Conservation (phyloP, 2,329 filamentous ascomycete genomes). For the Sclerotinia glacialis region DNA sequence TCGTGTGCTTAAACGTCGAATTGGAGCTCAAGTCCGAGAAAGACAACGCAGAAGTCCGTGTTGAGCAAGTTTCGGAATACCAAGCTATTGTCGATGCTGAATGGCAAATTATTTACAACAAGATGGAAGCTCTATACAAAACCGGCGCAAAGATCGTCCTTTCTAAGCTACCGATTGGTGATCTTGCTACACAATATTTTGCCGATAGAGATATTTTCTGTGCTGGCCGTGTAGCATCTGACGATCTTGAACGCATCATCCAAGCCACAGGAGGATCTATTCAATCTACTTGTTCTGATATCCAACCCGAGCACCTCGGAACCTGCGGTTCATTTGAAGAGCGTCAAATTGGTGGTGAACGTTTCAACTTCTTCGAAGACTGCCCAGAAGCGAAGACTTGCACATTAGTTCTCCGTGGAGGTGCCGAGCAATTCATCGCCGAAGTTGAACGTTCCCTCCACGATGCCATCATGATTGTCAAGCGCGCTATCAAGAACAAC, state of each 20-base stretch:
- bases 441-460: constrained; percentile 97
- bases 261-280: constrained; percentile 89
- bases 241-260: constrained; percentile 94
- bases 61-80: constrained; percentile 98
- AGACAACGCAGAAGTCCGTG: constrained; percentile 96
- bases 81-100: constrained; percentile 98
- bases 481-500: constrained; percentile 92
- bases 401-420: constrained; percentile 90
- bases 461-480: constrained; percentile 99
- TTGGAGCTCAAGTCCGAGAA: constrained; percentile 98
- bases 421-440: constrained; percentile 98
- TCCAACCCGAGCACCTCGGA: constrained; percentile 82
- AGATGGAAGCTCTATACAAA: constrained; percentile 90
- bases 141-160: constrained; percentile 97
- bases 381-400: constrained; percentile 96
- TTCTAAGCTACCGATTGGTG: constrained; percentile 94
- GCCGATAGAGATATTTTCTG: constrained; percentile 98
- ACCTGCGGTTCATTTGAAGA: constrained; percentile 91
- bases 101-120: constrained; percentile 99
- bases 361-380: constrained; percentile 97
- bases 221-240: constrained; percentile 83
- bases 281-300: constrained; percentile 96
- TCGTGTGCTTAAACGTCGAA: constrained; percentile 96
- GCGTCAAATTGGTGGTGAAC: constrained; percentile 93
- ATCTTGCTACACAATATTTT: constrained; percentile 96